Conservation (phyloP, 768 basidiomycete genomes). For the Kwoniella sp. region DNA sequence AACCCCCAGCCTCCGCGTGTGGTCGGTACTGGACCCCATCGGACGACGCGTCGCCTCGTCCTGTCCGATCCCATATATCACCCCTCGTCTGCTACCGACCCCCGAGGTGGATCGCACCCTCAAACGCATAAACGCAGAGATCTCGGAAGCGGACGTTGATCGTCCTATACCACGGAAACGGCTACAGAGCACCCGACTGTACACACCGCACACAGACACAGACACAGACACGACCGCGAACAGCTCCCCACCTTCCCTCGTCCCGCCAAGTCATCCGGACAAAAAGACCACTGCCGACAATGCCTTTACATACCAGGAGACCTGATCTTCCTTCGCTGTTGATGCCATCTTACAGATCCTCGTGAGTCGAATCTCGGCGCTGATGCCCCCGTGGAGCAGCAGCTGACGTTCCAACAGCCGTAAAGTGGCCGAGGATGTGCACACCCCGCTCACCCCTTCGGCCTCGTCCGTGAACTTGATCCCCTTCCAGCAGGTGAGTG, state of each 20-base stretch:
- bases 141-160: too few species aligned
- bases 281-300: neutral
- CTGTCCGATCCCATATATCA: too few species aligned
- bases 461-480: slow-evolving; percentile 22
- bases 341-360: slow-evolving; percentile 6
- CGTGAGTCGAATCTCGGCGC: slow-evolving; percentile 1
- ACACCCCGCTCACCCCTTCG: slow-evolving; percentile 18
- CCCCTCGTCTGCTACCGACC: too few species aligned
- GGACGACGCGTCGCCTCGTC: too few species aligned
- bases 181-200: too few species aligned
- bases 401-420: too few species aligned
- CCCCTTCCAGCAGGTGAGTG: slow-evolving; percentile 10
- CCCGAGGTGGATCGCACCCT: too few species aligned
- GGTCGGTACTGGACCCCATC: too few species aligned
- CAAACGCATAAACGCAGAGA: too few species aligned
- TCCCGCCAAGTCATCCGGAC: neutral
- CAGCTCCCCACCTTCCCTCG: neutral
- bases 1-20: too few species aligned
- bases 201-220: neutral
- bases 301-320: slow-evolving; percentile 17
- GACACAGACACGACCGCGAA: neutral
- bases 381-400: neutral
- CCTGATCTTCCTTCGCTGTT: slow-evolving; percentile 10
- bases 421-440: slow-evolving; percentile 16
- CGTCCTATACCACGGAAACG: too few species aligned